Conservation (phyloP, 257 asterid species). For the Ophiorrhiza pumila region DNA sequence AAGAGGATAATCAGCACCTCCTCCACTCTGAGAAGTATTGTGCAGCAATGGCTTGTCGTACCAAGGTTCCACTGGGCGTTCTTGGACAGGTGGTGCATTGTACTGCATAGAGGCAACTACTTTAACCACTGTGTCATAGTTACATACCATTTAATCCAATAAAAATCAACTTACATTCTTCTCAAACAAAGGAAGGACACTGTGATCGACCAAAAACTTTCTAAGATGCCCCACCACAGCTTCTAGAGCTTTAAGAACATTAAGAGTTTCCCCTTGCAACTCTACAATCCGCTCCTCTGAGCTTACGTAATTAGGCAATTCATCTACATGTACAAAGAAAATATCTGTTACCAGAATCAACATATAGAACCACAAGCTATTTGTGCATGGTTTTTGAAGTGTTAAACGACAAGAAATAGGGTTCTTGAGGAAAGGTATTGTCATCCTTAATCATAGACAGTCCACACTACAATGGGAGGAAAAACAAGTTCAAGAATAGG, state of each 20-base stretch:
- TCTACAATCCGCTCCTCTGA: conserved; percentile 84
- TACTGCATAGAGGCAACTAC: conserved; percentile 37
- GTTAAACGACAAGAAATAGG: not conserved
- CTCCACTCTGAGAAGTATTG: conserved; percentile 38
- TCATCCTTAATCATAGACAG: not conserved
- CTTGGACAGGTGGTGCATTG: conserved; percentile 49
- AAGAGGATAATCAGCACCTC: conserved; percentile 46
- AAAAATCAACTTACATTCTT: conserved; percentile 52
- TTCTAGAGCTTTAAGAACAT: conserved; percentile 74
- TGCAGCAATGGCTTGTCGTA: conserved; percentile 47
- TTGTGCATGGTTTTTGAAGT: not conserved
- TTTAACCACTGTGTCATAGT: conserved; percentile 11
- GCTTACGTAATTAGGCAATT: conserved; percentile 59
- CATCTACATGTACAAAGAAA: conserved; percentile 43
- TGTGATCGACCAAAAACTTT: conserved; percentile 80
- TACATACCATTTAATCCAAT: not conserved
- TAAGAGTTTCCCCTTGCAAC: conserved; percentile 72
- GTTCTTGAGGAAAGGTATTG: not conserved
- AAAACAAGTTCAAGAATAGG: not conserved
- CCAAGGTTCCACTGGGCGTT: conserved; percentile 59
- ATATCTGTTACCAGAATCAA: not conserved
- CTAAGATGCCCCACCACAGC: conserved; percentile 76
- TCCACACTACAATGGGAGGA: not conserved
- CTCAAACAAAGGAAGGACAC: conserved; percentile 76
- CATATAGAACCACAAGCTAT: not conserved